Percentiles rank a stretch among this genome's conserved stretches.
Evolutionary conservation across 1,284 basidiomycete species (phyloP).

Genomic region (Marasmius sp.): DNA sequence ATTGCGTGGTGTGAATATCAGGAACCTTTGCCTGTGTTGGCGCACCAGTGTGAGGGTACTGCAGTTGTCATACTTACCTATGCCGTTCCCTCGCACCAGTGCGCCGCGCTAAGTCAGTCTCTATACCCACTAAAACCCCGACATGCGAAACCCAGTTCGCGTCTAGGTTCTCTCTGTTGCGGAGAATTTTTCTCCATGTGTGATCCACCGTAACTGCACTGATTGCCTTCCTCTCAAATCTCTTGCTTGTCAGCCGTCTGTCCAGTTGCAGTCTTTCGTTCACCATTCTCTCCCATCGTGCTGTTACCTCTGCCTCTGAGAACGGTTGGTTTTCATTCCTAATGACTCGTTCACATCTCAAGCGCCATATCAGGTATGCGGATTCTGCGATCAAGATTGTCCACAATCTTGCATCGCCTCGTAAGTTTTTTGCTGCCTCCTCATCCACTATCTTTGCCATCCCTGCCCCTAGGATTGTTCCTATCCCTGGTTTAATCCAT

Average conservation of each 20-base stretch:
- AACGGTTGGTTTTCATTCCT: not conserved
- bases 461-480: constrained; percentile 11
- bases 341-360: not conserved
- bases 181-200: constrained; percentile 1
- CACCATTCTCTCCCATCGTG: not conserved
- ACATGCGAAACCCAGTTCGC: not conserved
- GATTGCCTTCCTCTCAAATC: not conserved
- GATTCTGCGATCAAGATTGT: not conserved
- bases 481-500: constrained; percentile 7
- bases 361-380: not conserved
- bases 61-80: too few species aligned
- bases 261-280: not conserved
- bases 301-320: not conserved
- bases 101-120: too few species aligned
- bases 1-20: too few species aligned
- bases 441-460: not conserved
- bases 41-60: too few species aligned
- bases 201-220: not conserved
- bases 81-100: too few species aligned
- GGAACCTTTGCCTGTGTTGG: too few species aligned
- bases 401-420: not conserved
- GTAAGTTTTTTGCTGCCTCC: not conserved
- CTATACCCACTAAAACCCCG: constrained; percentile 14
- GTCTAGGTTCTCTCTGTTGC: not conserved
- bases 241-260: not conserved